Conservation (phyloP, 2,329 filamentous ascomycete genomes). For the Fusarium proliferatum region DNA sequence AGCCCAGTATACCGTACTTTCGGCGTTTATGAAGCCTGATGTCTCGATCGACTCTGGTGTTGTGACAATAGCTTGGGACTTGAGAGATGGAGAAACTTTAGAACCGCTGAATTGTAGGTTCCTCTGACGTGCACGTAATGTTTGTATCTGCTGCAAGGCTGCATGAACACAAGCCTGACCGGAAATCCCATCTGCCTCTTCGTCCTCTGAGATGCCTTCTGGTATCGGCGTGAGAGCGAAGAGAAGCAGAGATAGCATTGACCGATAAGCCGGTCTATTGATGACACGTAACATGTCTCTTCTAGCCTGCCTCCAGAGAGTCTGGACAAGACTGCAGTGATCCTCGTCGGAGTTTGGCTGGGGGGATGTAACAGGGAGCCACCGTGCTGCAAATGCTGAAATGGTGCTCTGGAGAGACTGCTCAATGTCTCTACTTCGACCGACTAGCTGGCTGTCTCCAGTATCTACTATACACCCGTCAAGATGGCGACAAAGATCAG, state of each 20-base stretch:
- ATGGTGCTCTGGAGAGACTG: constrained; percentile 45
- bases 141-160: constrained; percentile 55
- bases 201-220: constrained; percentile 53
- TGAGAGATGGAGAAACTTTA: constrained; percentile 49
- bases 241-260: constrained; percentile 53
- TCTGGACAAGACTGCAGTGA: constrained; percentile 33
- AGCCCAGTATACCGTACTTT: constrained; percentile 56
- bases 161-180: constrained; percentile 55
- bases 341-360: not conserved
- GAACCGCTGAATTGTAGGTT: constrained; percentile 55
- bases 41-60: constrained; percentile 45
- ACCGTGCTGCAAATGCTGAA: constrained; percentile 46
- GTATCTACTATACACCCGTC: constrained; percentile 51
- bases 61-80: constrained; percentile 33
- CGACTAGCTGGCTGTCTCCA: not conserved
- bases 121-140: constrained; percentile 52
- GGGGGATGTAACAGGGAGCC: constrained; percentile 43
- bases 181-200: constrained; percentile 54
- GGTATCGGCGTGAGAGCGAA: constrained; percentile 56
- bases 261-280: constrained; percentile 55
- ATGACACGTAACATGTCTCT: constrained; percentile 54
- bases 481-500: constrained; percentile 46
- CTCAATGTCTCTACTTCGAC: constrained; percentile 38
- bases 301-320: constrained; percentile 51
- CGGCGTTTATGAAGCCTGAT: constrained; percentile 50